Conservation (phyloP, 1,284 basidiomycete species). For the Mycosarcoma maydis region DNA sequence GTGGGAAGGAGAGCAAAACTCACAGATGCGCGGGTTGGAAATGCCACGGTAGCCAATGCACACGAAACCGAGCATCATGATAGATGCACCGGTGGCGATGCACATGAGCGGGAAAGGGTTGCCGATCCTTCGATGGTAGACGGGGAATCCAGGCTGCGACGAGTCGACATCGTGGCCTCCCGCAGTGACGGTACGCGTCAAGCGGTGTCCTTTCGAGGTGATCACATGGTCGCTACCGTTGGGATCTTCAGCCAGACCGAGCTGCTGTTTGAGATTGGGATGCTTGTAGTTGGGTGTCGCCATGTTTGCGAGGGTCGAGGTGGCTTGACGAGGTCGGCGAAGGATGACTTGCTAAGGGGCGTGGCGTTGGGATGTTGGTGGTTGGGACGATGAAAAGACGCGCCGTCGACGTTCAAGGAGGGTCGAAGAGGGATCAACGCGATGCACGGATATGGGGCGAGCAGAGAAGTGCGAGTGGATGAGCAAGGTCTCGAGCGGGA, state of each 20-base stretch:
- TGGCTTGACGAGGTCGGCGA: neutral
- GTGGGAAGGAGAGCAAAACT: constrained; percentile 8
- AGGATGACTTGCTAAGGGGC: neutral
- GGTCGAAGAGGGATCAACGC: too few species aligned
- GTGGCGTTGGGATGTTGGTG: neutral
- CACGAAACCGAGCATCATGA: constrained; percentile 40
- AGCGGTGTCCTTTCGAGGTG: constrained; percentile 28
- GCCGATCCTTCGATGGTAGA: constrained; percentile 54
- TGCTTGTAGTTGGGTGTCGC: constrained; percentile 35
- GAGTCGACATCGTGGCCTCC: constrained; percentile 48
- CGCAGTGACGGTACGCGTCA: constrained; percentile 32
- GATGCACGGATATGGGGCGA: too few species aligned
- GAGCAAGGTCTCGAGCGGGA: too few species aligned
- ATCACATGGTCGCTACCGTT: constrained; percentile 40
- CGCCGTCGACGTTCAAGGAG: too few species aligned
- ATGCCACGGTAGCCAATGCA: constrained; percentile 26
- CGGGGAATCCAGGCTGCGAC: constrained; percentile 42
- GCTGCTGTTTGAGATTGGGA: constrained; percentile 45
- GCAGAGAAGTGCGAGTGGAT: too few species aligned
- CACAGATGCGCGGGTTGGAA: constrained; percentile 30
- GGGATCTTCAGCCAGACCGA: constrained; percentile 44
- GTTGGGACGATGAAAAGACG: too few species aligned
- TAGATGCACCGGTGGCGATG: constrained; percentile 45
- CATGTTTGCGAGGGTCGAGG: constrained; percentile 21
- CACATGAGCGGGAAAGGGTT: constrained; percentile 47